Conservation (phyloP, 2,329 filamentous ascomycete species). For the Botrytis fragariae region DNA sequence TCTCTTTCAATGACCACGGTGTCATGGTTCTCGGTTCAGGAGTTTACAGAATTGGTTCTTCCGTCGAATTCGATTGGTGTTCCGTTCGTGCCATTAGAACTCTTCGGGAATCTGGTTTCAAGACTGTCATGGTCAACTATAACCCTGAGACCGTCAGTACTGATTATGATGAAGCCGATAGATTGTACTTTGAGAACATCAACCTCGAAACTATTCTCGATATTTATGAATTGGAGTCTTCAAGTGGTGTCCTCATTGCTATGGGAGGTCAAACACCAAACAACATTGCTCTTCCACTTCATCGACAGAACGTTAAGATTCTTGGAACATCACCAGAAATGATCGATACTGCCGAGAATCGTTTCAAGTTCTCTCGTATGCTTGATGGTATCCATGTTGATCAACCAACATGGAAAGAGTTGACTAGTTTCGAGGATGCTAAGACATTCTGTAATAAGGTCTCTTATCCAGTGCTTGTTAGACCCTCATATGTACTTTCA, state of each 20-base stretch:
- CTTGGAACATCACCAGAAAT: constrained; percentile 90
- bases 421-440: constrained; percentile 85
- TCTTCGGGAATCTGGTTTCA: constrained; percentile 82
- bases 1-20: constrained; percentile 89
- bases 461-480: constrained; percentile 90
- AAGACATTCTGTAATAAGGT: constrained; percentile 81
- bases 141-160: constrained; percentile 68
- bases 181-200: constrained; percentile 93
- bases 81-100: constrained; percentile 86
- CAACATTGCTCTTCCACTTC: constrained; percentile 92
- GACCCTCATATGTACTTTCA: constrained; percentile 92
- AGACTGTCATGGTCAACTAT: constrained; percentile 93
- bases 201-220: constrained; percentile 98
- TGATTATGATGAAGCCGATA: constrained; percentile 86
- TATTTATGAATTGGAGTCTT: constrained; percentile 89
- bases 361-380: constrained; percentile 97
- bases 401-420: constrained; percentile 96
- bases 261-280: constrained; percentile 95
- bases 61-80: constrained; percentile 99
- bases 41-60: constrained; percentile 96
- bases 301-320: constrained; percentile 86
- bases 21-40: constrained; percentile 87
- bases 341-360: constrained; percentile 96
- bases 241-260: constrained; percentile 86
- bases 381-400: constrained; percentile 95